phyloP scores from a whole-genome alignment of 2,329 filamentous ascomycete species.

The Arthroderma uncinatum region DNA sequence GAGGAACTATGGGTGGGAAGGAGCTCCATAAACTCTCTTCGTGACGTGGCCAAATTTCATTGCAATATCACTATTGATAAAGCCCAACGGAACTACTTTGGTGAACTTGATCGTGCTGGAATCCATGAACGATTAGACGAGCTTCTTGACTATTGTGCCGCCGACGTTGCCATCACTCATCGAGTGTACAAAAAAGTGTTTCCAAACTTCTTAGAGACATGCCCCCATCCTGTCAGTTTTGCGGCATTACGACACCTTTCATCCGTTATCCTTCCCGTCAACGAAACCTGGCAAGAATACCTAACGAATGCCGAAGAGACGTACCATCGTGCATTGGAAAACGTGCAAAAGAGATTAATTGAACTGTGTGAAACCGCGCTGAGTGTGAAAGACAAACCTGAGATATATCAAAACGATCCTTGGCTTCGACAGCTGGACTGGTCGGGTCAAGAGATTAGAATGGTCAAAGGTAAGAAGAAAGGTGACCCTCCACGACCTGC shows the following conservation, averaged over 20 bases:
- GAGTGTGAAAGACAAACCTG: slow-evolving; percentile 56
- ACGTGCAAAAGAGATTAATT: slow-evolving; percentile 64
- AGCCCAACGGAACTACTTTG: slow-evolving; percentile 72
- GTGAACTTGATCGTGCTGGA: slow-evolving; percentile 61
- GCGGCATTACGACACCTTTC: slow-evolving; percentile 87
- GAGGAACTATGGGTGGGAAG: slow-evolving; percentile 91
- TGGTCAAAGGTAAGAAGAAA: slow-evolving; percentile 87
- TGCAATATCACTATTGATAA: slow-evolving; percentile 89
- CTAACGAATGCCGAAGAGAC: slow-evolving; percentile 72
- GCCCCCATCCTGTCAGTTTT: slow-evolving; percentile 95
- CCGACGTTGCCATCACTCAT: slow-evolving; percentile 86
- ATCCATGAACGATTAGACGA: slow-evolving; percentile 64
- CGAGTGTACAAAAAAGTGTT: slow-evolving; percentile 91
- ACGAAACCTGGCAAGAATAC: slow-evolving; percentile 79
- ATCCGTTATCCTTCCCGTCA: slow-evolving; percentile 80
- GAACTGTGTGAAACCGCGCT: slow-evolving; percentile 66
- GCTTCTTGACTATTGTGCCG: slow-evolving; percentile 85
- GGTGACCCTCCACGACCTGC: slow-evolving; percentile 64
- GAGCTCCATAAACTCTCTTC: slow-evolving; percentile 87
- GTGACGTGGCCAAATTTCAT: slow-evolving; percentile 94
- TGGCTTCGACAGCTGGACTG: slow-evolving; percentile 94
- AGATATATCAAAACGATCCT: slow-evolving; percentile 65
- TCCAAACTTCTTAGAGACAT: slow-evolving; percentile 75
- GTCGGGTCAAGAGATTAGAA: slow-evolving; percentile 83
- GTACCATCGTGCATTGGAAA: slow-evolving; percentile 64